Evolutionary conservation across 176 grass and related monocot genomes (phyloP).

Genomic region (Zizania latifolia): DNA sequence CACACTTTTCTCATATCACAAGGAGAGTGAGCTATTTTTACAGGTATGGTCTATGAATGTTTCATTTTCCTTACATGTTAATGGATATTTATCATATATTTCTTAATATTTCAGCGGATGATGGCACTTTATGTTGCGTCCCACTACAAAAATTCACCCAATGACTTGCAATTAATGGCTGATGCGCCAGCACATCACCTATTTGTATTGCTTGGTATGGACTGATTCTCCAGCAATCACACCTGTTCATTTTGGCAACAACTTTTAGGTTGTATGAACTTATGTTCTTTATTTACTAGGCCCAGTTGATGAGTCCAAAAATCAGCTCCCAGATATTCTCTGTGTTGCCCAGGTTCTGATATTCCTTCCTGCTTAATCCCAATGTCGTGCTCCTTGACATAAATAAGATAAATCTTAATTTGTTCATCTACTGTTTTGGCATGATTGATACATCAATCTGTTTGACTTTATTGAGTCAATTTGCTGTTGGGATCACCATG

Average conservation of each 20-base stretch:
- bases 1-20: conserved; percentile 95
- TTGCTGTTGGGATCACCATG: neutral
- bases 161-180: conserved; percentile 99
- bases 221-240: neutral
- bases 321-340: conserved; percentile 92
- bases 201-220: conserved; percentile 94
- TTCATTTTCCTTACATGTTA: neutral
- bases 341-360: conserved; percentile 80
- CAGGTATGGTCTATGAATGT: conserved; percentile 46
- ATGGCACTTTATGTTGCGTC: conserved; percentile 99
- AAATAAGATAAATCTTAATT: neutral
- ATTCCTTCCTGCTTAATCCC: conserved; percentile 10
- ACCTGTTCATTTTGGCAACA: neutral
- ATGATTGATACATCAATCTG: neutral
- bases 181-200: conserved; percentile 95
- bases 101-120: conserved; percentile 74
- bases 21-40: conserved; percentile 91
- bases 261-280: neutral
- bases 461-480: neutral
- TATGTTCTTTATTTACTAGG: conserved; percentile 40
- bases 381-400: neutral
- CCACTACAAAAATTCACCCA: conserved; percentile 98
- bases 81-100: conserved; percentile 25
- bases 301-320: conserved; percentile 84
- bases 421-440: neutral